Base-by-base conservation (phyloP, 75 land plant species). In the Picea glauca region DNA sequence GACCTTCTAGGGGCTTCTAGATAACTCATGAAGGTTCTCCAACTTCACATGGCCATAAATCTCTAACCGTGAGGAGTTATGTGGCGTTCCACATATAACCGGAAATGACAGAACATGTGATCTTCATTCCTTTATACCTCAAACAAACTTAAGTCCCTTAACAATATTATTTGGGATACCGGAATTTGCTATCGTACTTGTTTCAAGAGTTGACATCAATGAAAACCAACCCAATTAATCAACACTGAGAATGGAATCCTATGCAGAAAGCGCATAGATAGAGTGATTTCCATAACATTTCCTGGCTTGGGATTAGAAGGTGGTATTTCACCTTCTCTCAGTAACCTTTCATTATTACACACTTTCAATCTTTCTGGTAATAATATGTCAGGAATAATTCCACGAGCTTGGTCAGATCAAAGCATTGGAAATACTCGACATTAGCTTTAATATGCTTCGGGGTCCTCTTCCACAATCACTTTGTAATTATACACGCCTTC, bases 321-420 rank as follows among this genome's bases (percentile, higher is more conserved):
- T 17, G 40, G 67, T 46, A 75, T 82, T 3, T 81, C 81, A 1
- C 60, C 68, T 4, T 62, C 79, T 26, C 3, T 79, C 2, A 58
- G 32, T 11, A 74, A 75, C 50, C 81, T 83, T 30, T 4, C 74
- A 1, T 65, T 64, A 4, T 77, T 83, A 4, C 76, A 50, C 20
- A 80, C 81, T 60, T 32, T 84, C 17, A 63, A 80, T 56, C 66
- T 84, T 18, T 62, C 70, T 14, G 32, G 31, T 62, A 80, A 84
- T 76, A 50, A 63, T 1, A 43, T 84, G 7, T 46, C 80, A 6
- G 82, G 85, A 1, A 57, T 30, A 3, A 76, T 84, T 15, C 85
- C 85, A 63, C 65, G 23, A 78, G 57, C 63, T 84, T 2, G 80
- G 83, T 1, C 40, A 80, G 15, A 15, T 78, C 13, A 23, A 58